Evolutionary conservation across 345 rosid species (phyloP).

Genomic region (Crucihimalaya himalaica): DNA sequence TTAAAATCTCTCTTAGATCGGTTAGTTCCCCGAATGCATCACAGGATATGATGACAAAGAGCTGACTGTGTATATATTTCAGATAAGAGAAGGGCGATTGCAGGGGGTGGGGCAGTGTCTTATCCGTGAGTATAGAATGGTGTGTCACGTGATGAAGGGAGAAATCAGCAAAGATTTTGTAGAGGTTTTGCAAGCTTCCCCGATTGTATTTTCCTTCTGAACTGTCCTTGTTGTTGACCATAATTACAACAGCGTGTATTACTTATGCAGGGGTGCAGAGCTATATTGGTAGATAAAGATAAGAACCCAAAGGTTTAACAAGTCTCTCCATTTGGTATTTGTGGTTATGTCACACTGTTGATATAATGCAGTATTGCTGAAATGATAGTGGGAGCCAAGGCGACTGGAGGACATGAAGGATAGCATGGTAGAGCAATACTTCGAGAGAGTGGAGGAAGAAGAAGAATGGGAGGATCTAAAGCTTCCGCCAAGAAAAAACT

Average conservation of each 20-base stretch:
- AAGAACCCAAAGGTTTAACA: constrained; percentile 71
- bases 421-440: constrained; percentile 62
- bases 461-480: constrained; percentile 64
- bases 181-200: constrained; percentile 55
- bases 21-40: constrained; percentile 43
- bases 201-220: not conserved
- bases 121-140: constrained; percentile 81
- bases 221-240: not conserved
- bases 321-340: not conserved
- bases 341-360: constrained; percentile 12
- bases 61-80: constrained; percentile 37
- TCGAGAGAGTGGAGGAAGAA: constrained; percentile 55
- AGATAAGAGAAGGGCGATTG: constrained; percentile 91
- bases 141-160: constrained; percentile 76
- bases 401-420: constrained; percentile 60
- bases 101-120: constrained; percentile 87
- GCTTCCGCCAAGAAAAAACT: constrained; percentile 57
- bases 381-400: constrained; percentile 72
- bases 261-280: constrained; percentile 85
- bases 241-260: not conserved
- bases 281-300: constrained; percentile 82
- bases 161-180: constrained; percentile 82
- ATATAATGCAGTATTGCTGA: not conserved
- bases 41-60: constrained; percentile 12
- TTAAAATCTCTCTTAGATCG: constrained; percentile 78